Evolutionary conservation across 176 grass and related monocot species (phyloP).

Genomic region (Panicum miliaceum): DNA sequence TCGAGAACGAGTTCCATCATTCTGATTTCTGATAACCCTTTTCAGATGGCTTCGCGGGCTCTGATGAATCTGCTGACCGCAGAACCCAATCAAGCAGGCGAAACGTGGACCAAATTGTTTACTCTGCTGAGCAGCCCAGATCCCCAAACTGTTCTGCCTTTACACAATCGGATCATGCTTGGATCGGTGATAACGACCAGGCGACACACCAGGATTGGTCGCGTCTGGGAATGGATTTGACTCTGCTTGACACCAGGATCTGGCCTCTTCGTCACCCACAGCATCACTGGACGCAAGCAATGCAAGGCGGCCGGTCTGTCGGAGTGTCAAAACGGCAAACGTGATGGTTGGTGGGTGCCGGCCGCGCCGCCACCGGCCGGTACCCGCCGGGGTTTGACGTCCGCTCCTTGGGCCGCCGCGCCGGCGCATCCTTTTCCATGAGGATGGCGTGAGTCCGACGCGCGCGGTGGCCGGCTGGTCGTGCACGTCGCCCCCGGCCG

Average conservation of each 20-base stretch:
- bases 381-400: conserved; percentile 1
- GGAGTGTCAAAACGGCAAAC: neutral
- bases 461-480: neutral
- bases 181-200: neutral
- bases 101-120: neutral
- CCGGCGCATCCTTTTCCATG: neutral
- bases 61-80: neutral
- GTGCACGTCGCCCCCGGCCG: neutral
- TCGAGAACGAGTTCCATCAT: neutral
- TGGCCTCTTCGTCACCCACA: neutral
- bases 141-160: neutral
- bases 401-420: neutral
- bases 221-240: neutral
- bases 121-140: neutral
- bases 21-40: neutral
- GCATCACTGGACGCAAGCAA: neutral
- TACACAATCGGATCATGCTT: neutral
- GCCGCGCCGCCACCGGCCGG: neutral
- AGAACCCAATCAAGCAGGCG: conserved; percentile 1
- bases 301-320: no score
- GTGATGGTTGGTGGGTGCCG: neutral
- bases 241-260: neutral
- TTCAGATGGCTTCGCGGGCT: neutral
- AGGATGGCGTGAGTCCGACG: conserved; percentile 10
- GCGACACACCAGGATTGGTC: neutral